These are phyloP conservation scores for Pleurotus eryngii DNA, from an alignment of 768 basidiomycete genomes.

Conservation along the genomic window DNA sequence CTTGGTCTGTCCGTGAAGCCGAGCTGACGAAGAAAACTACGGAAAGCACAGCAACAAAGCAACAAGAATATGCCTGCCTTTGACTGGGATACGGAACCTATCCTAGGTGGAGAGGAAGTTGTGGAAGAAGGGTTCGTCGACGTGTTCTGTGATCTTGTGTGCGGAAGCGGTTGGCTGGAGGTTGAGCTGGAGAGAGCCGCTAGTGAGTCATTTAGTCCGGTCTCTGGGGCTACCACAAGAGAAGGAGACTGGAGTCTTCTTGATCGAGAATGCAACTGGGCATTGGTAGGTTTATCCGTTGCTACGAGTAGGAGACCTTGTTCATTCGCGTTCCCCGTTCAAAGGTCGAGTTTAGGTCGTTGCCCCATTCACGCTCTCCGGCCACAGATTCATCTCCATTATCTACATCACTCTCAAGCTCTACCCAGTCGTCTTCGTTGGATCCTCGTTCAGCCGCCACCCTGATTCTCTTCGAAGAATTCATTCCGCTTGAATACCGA, in stretches of 20 bases:
- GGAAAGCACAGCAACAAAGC: constrained; percentile 58
- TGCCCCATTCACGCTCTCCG: constrained; percentile 39
- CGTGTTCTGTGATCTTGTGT: constrained; percentile 79
- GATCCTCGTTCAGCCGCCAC: constrained; percentile 75
- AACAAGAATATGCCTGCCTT: constrained; percentile 74
- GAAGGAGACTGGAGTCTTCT: constrained; percentile 20
- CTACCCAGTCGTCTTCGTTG: neutral
- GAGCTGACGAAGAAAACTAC: constrained; percentile 78
- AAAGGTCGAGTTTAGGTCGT: constrained; percentile 85
- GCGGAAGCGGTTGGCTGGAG: constrained; percentile 85
- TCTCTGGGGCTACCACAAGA: neutral
- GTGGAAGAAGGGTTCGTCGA: constrained; percentile 91
- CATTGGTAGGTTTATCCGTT: constrained; percentile 56
- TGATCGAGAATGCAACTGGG: constrained; percentile 91
- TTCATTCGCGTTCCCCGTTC: neutral
- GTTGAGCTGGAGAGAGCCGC: constrained; percentile 61
- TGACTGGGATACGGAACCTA: constrained; percentile 89
- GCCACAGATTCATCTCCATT: constrained; percentile 14
- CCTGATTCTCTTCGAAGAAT: constrained; percentile 88
- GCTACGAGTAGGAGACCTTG: neutral
- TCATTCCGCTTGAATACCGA: constrained; percentile 85
- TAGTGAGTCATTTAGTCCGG: constrained; percentile 12
- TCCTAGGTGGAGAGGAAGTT: constrained; percentile 72
- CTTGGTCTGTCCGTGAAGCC: constrained; percentile 73
- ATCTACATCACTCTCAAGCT: neutral